phyloP scores from a whole-genome alignment of 2,329 filamentous ascomycete genomes.

The Xylariales sp. region DNA sequence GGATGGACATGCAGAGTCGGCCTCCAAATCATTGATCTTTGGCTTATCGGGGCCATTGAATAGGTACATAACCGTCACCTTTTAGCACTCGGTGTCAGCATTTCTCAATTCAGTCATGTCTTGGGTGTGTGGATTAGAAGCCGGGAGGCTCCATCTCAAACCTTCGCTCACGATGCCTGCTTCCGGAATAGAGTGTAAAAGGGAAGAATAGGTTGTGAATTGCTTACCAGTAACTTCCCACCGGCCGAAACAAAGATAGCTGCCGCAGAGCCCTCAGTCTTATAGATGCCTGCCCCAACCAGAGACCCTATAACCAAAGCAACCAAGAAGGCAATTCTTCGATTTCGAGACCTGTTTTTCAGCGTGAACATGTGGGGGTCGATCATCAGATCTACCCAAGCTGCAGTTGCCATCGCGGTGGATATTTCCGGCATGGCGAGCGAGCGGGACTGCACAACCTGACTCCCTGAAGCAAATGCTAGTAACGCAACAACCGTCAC shows the following conservation, averaged over 20 bases:
- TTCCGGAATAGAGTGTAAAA: no score
- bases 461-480: slow-evolving; percentile 51
- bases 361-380: slow-evolving; percentile 44
- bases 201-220: no score
- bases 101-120: no score
- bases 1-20: no score
- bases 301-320: slow-evolving; percentile 44
- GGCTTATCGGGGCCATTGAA: slow-evolving; percentile 35
- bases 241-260: slow-evolving; percentile 39
- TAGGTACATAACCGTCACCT: slow-evolving; percentile 39
- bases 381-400: slow-evolving; percentile 56
- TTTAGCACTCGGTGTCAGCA: no score
- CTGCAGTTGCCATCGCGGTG: slow-evolving; percentile 61
- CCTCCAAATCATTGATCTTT: slow-evolving; percentile 15
- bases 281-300: slow-evolving; percentile 46
- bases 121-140: no score
- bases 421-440: slow-evolving; percentile 56
- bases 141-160: no score
- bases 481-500: slow-evolving; percentile 45
- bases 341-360: slow-evolving; percentile 45
- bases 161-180: no score
- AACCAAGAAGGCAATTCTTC: slow-evolving; percentile 45
- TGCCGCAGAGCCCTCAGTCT: slow-evolving; percentile 34
- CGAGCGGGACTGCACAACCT: slow-evolving; percentile 53
- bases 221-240: slow-evolving; percentile 42